These are phyloP conservation scores for Cercospora sp. DNA, from an alignment of 2,329 filamentous ascomycete genomes.

Conservation along the genomic window DNA sequence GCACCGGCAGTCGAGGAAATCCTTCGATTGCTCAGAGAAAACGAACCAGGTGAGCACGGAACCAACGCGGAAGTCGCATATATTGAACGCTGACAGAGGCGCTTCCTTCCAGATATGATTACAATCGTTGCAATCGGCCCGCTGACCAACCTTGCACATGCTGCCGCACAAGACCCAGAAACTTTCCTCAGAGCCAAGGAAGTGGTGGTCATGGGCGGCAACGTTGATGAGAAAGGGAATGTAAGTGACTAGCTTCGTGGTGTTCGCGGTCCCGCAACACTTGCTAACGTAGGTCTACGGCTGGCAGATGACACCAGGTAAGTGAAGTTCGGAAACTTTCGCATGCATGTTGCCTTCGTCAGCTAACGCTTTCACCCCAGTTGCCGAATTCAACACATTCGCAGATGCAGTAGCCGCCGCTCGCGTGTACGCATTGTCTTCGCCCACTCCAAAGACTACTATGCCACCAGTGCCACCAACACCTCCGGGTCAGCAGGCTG, in stretches of 20 bases:
- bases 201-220: conserved; percentile 92
- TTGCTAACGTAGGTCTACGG: not conserved
- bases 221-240: conserved; percentile 78
- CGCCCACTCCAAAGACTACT: conserved; percentile 67
- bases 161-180: conserved; percentile 83
- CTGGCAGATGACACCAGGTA: conserved; percentile 49
- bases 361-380: conserved; percentile 52
- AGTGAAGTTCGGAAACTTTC: not conserved
- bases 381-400: conserved; percentile 93
- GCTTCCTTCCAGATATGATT: conserved; percentile 61
- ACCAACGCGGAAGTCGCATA: not conserved
- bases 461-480: conserved; percentile 68
- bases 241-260: conserved; percentile 37
- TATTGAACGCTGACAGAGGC: not conserved
- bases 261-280: not conserved
- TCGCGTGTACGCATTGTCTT: conserved; percentile 52
- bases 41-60: conserved; percentile 56
- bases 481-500: conserved; percentile 34
- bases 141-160: conserved; percentile 88
- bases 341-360: no score
- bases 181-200: conserved; percentile 88
- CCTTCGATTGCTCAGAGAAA: conserved; percentile 77
- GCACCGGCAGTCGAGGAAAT: conserved; percentile 80
- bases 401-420: conserved; percentile 65
- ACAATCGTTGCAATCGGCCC: conserved; percentile 90